Conservation (phyloP, 1,284 basidiomycete genomes). For the Butyriboletus appendiculatus region DNA sequence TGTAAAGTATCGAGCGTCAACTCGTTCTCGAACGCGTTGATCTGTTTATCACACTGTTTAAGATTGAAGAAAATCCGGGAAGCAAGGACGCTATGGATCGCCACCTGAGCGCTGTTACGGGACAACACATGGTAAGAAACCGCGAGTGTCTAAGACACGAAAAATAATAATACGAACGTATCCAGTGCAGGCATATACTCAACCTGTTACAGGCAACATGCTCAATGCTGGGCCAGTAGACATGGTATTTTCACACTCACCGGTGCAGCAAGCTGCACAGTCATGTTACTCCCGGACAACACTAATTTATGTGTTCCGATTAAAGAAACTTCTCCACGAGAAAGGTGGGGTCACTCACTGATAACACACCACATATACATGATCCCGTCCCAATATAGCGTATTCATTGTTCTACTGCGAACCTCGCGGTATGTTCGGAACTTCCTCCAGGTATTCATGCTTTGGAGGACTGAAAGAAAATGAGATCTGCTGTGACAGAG, state of each 20-base stretch:
- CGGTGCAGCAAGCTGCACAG: conserved; percentile 20
- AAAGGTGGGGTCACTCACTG: conserved; percentile 8
- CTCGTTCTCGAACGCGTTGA: not conserved
- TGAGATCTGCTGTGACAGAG: not conserved
- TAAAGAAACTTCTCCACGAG: not conserved
- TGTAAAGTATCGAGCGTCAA: conserved; percentile 12
- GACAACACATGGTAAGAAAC: conserved; percentile 11
- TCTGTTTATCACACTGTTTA: conserved; percentile 16
- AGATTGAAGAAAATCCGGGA: conserved; percentile 35
- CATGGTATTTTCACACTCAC: conserved; percentile 11
- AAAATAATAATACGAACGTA: conserved; percentile 24
- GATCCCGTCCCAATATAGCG: conserved; percentile 32
- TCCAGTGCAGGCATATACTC: conserved; percentile 23
- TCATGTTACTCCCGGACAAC: conserved; percentile 21
- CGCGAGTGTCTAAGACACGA: not conserved
- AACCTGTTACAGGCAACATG: conserved; percentile 12
- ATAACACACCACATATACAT: conserved; percentile 32
- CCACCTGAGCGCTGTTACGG: conserved; percentile 28
- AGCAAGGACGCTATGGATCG: conserved; percentile 30
- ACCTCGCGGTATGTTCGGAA: conserved; percentile 25
- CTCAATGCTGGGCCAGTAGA: not conserved
- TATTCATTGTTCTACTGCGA: conserved; percentile 22
- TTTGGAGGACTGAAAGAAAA: conserved; percentile 23
- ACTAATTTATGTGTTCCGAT: conserved; percentile 13
- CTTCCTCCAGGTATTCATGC: conserved; percentile 30